Evolutionary conservation across 1,284 basidiomycete genomes (phyloP).

Genomic region (Ceratobasidium sp.): DNA sequence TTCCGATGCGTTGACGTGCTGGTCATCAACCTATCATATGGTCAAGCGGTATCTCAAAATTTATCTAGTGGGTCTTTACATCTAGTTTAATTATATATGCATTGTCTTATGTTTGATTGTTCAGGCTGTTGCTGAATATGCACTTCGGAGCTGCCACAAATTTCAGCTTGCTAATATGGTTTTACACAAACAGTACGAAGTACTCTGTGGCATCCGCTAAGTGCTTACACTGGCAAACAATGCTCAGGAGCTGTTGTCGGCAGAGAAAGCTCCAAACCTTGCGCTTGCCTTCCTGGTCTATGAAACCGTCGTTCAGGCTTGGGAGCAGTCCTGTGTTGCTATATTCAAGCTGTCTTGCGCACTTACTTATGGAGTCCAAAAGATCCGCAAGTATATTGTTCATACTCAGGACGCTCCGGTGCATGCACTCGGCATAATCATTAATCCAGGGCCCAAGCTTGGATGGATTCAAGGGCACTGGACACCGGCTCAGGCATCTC

Average conservation of each 20-base stretch:
- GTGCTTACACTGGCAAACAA: slow-evolving; percentile 26
- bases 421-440: slow-evolving; percentile 7
- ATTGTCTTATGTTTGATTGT: too few relatives aligned
- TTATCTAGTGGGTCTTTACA: not conserved
- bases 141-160: not conserved
- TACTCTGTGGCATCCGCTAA: slow-evolving; percentile 19
- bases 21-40: slow-evolving; percentile 11
- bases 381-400: not conserved
- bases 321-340: not conserved
- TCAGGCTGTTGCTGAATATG: not conserved
- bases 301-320: slow-evolving; percentile 26
- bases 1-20: not conserved
- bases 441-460: slow-evolving; percentile 20
- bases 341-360: slow-evolving; percentile 7
- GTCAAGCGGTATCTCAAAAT: slow-evolving; percentile 2
- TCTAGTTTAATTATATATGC: too few relatives aligned
- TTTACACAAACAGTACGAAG: slow-evolving; percentile 1
- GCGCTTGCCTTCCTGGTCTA: slow-evolving; percentile 39
- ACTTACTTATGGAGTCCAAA: not conserved
- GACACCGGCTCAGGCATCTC: not conserved
- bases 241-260: slow-evolving; percentile 41
- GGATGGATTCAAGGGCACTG: slow-evolving; percentile 8
- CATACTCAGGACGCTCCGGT: not conserved
- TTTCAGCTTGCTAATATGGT: not conserved
- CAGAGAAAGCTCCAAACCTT: slow-evolving; percentile 38